Evolutionary conservation across 140 eudicot species (phyloP), one percentile per base, ranked within the genome.

Genomic region (Erigeron philadelphicus): DNA sequence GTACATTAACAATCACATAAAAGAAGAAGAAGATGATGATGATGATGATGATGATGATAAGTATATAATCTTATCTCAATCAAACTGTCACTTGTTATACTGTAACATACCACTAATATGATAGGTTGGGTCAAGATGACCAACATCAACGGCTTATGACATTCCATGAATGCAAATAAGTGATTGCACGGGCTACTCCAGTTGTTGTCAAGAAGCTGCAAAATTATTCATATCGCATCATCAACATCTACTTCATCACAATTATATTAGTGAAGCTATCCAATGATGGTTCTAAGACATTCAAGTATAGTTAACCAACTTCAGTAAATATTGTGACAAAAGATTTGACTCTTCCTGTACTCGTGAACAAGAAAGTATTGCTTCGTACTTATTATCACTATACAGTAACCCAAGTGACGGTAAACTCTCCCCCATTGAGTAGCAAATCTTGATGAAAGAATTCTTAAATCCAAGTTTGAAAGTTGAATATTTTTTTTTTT

Each of bases 101-200:
- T 31, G 38, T 2, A 1, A 31, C 38, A 1, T 31, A 31, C 38
- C 38, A 31, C 38, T 31, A 31, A 31, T 31, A 31, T 31, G 38
- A 31, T 31, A 31, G 5, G 38, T 1, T 31, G 38, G 3, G 38
- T 31, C 38, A 31, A 31, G 38, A 31, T 31, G 38, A 31, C 38
- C 38, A 31, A 1, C 38, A 65, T 17, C 25, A 64, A 31, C 38
- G 38, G 8, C 3, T 25, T 1, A 68, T 53, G 72, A 79, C 10
- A 1, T 58, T 16, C 47, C 16, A 6, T 0, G 67, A 48, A 64
- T 79, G 83, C 72, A 79, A 17, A 68, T 67, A 79, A 12, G 42
- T 3, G 2, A 73, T 72, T 41, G 75, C 83, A 61, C 68, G 50
- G 0, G 83, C 72, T 16, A 64, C 79, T 73, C 83, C 79, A 21